phyloP scores from a whole-genome alignment of 169 alveolate genomes.

The Blepharisma undulans region DNA sequence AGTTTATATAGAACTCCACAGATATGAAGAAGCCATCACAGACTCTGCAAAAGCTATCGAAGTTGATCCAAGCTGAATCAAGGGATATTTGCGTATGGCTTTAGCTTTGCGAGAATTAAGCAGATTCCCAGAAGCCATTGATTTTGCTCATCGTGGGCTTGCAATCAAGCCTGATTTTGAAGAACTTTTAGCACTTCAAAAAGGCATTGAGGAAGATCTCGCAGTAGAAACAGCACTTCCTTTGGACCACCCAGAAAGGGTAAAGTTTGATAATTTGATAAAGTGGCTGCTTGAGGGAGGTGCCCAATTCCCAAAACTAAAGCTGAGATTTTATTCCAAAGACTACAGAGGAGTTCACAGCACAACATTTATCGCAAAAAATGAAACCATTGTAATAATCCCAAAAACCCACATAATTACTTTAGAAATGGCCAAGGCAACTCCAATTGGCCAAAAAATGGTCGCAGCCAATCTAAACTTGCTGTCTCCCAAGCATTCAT shows the following conservation, averaged over 20 bases:
- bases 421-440: slow-evolving; percentile 77
- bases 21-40: slow-evolving; percentile 36
- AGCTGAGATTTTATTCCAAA: slow-evolving; percentile 56
- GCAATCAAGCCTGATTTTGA: neutral
- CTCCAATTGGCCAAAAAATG: slow-evolving; percentile 71
- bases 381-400: slow-evolving; percentile 62
- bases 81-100: slow-evolving; percentile 25
- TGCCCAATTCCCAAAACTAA: slow-evolving; percentile 60
- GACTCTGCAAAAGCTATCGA: neutral
- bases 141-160: slow-evolving; percentile 26
- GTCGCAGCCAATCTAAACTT: slow-evolving; percentile 57
- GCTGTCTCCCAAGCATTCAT: slow-evolving; percentile 82
- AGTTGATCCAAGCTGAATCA: neutral
- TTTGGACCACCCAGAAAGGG: slow-evolving; percentile 48
- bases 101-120: neutral
- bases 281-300: slow-evolving; percentile 59
- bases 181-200: neutral
- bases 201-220: slow-evolving; percentile 28
- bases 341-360: slow-evolving; percentile 72
- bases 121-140: slow-evolving; percentile 32
- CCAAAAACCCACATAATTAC: slow-evolving; percentile 80
- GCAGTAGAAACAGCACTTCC: slow-evolving; percentile 38
- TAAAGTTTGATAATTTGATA: slow-evolving; percentile 50
- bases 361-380: slow-evolving; percentile 40
- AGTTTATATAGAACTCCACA: slow-evolving; percentile 42